Conservation (phyloP, 192 early-diverging fungal genomes). For the Rhizophagus clarus region DNA sequence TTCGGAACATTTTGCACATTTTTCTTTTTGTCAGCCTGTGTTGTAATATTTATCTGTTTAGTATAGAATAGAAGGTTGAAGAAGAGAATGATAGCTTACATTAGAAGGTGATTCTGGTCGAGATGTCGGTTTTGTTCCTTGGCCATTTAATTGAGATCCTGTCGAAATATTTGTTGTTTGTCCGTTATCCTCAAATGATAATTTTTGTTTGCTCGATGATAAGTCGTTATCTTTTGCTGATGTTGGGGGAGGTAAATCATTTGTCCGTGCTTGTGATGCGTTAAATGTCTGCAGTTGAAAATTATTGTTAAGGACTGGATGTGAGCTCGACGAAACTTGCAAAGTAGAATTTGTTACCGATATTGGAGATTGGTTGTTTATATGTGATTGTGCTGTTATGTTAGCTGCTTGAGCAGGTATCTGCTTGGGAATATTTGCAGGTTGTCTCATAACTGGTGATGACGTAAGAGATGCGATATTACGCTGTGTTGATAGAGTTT, state of each 20-base stretch:
- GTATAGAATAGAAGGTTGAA: background rate
- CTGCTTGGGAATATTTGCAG: background rate
- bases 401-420: background rate
- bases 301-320: too few species aligned
- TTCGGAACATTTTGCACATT: background rate
- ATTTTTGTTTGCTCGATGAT: background rate
- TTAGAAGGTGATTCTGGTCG: background rate
- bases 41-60: background rate
- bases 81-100: background rate
- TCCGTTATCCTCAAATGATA: background rate
- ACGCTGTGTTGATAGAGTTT: slow-evolving; percentile 2
- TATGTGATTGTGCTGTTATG: background rate
- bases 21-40: background rate
- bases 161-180: background rate
- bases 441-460: background rate
- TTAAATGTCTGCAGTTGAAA: too few species aligned
- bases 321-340: background rate
- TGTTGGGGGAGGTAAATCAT: background rate
- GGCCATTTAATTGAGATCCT: background rate
- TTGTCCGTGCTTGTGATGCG: background rate
- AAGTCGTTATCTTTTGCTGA: background rate
- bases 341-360: background rate
- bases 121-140: background rate
- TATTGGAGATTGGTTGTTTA: background rate
- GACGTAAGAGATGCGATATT: slow-evolving; percentile 7